Evolutionary conservation across 1,139 yeast genomes (phyloP).

Genomic region (Pichia sp.): DNA sequence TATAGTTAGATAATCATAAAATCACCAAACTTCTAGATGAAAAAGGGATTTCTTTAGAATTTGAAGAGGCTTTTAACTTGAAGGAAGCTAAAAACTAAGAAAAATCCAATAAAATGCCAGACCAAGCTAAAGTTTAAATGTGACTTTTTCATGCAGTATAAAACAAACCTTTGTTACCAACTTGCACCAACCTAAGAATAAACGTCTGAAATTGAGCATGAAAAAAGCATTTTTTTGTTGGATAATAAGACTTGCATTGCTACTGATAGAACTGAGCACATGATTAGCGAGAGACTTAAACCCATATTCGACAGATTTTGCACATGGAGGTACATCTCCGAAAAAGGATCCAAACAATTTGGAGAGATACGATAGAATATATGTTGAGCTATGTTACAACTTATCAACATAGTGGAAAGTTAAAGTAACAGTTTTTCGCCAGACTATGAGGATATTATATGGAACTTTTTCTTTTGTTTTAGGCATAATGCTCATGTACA

Average conservation of each 20-base stretch:
- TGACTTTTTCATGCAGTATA: constrained; percentile 60
- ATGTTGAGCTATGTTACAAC: constrained; percentile 69
- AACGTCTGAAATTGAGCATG: constrained; percentile 46
- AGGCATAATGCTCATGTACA: too few species aligned
- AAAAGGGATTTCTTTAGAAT: constrained; percentile 69
- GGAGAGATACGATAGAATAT: constrained; percentile 76
- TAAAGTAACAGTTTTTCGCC: constrained; percentile 26
- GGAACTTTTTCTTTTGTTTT: too few species aligned
- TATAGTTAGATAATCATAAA: constrained; percentile 39
- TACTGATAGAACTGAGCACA: constrained; percentile 61
- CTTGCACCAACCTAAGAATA: constrained; percentile 48
- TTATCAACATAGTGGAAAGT: constrained; percentile 79
- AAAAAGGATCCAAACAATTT: constrained; percentile 53
- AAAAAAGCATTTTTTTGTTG: constrained; percentile 52
- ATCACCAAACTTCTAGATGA: constrained; percentile 47
- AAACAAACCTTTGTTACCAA: constrained; percentile 78
- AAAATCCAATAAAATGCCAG: constrained; percentile 1
- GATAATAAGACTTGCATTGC: constrained; percentile 48
- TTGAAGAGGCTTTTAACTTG: constrained; percentile 71
- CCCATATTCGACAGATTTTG: constrained; percentile 48
- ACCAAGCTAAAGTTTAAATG: constrained; percentile 31
- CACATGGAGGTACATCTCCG: constrained; percentile 28
- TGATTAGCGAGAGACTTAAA: constrained; percentile 61
- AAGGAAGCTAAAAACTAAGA: constrained; percentile 29
- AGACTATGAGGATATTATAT: too few species aligned